Evolutionary conservation across 106 monocot species (phyloP), one percentile per base, ranked within the genome.

Genomic region (Allium cepa): DNA sequence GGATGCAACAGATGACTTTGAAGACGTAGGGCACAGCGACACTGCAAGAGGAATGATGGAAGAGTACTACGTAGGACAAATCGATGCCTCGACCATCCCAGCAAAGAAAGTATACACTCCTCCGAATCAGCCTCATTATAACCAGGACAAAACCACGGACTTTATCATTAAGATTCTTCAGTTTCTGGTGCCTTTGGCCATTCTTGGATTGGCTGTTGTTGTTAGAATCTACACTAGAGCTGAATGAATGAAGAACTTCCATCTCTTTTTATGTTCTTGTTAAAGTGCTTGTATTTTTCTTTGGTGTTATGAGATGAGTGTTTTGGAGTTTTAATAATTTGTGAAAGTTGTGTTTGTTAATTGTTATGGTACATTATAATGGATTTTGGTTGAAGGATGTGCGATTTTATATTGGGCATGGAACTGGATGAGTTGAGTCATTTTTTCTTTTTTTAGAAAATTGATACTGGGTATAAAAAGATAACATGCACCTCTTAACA

Each of bases 1-100:
- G 68, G 90, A 91, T 70, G 90, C 87, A 56, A 84, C 84, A 3
- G 87, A 84, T 45, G 90, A 91, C 67, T 91, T 91, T 59, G 90
- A 87, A 63, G 90, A 91, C 77, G 87, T 91, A 6, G 90, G 90
- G 28, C 90, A 91, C 50, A 87, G 86, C 60, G 72, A 68, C 17
- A 87, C 77, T 9, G 90, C 90, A 26, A 76, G 90, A 67, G 76
- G 83, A 4, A 87, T 84, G 87, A 73, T 91, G 83, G 76, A 83
- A 50, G 84, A 91, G 13, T 91, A 81, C 67, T 84, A 70, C 15
- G 79, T 91, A 14, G 90, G 90, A 7, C 77, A 83, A 50, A 84
- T 91, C 45, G 84, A 91, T 57, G 17, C 69, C 10, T 68, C 86
- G 10, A 91, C 87, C 9, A 84, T 91, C n/a, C 83, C 90, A 2